phyloP scores from a whole-genome alignment of 306 rosid species.

The Pyrus pyrifolia region DNA sequence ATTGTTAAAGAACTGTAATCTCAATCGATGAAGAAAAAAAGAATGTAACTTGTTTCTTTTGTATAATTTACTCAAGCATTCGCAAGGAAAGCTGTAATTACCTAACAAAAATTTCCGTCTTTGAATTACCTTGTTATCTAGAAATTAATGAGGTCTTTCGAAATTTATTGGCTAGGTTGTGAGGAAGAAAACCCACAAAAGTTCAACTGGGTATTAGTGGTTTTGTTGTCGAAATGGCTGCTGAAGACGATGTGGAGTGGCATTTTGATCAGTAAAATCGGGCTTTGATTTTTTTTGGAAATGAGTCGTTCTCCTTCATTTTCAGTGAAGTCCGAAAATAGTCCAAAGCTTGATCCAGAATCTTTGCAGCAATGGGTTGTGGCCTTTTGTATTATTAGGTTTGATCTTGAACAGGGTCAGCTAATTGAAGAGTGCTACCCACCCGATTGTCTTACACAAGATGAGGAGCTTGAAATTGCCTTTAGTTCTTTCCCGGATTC shows the following conservation, averaged over 20 bases:
- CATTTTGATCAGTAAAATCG: slow-evolving; percentile 23
- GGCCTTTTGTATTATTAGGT: slow-evolving; percentile 75
- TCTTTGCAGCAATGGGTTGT: slow-evolving; percentile 62
- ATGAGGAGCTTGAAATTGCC: slow-evolving; percentile 83
- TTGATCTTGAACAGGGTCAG: slow-evolving; percentile 93
- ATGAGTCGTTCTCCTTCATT: slow-evolving; percentile 85
- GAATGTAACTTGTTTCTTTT: neutral
- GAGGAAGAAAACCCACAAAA: slow-evolving; percentile 7
- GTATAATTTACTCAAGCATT: neutral
- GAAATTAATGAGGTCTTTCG: slow-evolving; percentile 13
- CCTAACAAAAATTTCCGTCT: neutral
- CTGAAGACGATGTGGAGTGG: slow-evolving; percentile 19
- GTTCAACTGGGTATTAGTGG: neutral
- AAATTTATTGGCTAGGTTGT: slow-evolving; percentile 18
- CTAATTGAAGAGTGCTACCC: slow-evolving; percentile 95
- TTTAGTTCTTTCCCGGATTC: slow-evolving; percentile 85
- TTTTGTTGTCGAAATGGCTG: slow-evolving; percentile 29
- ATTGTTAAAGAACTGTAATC: neutral
- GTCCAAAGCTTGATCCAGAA: slow-evolving; percentile 63
- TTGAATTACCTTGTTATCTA: neutral
- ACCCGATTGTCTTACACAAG: slow-evolving; percentile 53
- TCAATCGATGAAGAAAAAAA: neutral
- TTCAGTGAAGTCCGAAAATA: slow-evolving; percentile 58
- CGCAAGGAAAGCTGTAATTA: neutral
- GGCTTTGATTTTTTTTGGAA: slow-evolving; percentile 25